These are phyloP conservation scores for Saccharomycopsis fermentans DNA, from an alignment of 805 yeast species.

Conservation along the genomic window DNA sequence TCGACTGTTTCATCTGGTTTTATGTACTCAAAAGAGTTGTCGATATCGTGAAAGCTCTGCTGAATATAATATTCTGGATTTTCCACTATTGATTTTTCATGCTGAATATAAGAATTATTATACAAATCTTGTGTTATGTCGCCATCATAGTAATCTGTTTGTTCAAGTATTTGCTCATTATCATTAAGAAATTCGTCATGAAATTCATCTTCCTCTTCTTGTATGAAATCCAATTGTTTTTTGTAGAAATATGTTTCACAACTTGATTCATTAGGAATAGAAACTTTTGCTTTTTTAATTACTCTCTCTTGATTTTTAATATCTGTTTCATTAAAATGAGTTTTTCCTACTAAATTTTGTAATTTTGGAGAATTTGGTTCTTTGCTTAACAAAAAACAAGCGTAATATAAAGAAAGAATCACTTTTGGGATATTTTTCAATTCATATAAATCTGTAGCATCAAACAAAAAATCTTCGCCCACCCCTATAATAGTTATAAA, in stretches of 20 bases:
- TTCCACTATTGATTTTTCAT: background rate
- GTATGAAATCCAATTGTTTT: background rate
- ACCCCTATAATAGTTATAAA: conserved; percentile 60
- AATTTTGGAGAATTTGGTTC: conserved; percentile 49
- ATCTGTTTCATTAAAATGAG: conserved; percentile 59
- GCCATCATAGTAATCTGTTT: background rate
- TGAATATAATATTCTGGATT: background rate
- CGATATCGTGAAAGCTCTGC: background rate
- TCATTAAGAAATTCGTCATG: background rate
- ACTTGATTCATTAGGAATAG: conserved; percentile 63
- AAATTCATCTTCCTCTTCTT: conserved; percentile 1
- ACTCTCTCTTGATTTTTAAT: conserved; percentile 51
- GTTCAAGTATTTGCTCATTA: background rate
- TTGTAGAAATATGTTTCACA: conserved; percentile 9
- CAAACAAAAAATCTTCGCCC: conserved; percentile 85
- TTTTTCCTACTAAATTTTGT: conserved; percentile 48
- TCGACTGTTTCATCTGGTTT: conserved; percentile 13
- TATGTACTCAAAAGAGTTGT: background rate
- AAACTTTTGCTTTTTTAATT: conserved; percentile 46
- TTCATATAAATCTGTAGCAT: conserved; percentile 86
- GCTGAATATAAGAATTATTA: background rate
- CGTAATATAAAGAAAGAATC: conserved; percentile 84
- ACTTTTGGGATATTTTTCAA: conserved; percentile 89
- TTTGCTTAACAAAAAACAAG: conserved; percentile 60
- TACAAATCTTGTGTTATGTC: background rate